These are phyloP conservation scores for Fusarium transvaalense DNA, from an alignment of 2,329 filamentous ascomycete genomes.

Conservation along the genomic window DNA sequence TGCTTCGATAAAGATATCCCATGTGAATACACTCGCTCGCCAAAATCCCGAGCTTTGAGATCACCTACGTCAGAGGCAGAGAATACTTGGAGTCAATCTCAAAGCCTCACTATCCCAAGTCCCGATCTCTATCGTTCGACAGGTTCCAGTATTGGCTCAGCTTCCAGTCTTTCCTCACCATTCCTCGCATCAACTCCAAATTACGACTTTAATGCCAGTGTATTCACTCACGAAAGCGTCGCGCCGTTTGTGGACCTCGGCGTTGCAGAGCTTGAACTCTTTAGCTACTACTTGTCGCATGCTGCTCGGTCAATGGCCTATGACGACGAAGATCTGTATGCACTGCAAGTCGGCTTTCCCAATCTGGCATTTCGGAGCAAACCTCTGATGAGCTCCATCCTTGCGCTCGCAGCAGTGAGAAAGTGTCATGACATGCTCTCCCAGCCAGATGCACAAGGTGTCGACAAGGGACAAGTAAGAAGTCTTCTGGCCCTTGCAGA, in stretches of 20 bases:
- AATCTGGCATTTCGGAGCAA: conserved; percentile 56
- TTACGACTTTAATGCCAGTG: not conserved
- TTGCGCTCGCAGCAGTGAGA: conserved; percentile 58
- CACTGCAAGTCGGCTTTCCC: conserved; percentile 57
- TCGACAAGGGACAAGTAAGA: conserved; percentile 13
- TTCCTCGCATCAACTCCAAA: conserved; percentile 11
- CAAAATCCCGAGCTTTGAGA: not conserved
- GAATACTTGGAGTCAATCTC: not conserved
- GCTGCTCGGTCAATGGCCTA: conserved; percentile 55
- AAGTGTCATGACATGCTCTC: conserved; percentile 54
- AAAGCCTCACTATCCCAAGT: conserved; percentile 1
- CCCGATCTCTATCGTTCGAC: not conserved
- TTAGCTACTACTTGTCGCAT: conserved; percentile 58
- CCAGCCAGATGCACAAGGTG: not conserved
- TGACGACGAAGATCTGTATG: conserved; percentile 55
- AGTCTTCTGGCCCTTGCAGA: conserved; percentile 51
- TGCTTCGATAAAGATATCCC: conserved; percentile 24
- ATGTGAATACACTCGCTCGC: conserved; percentile 27
- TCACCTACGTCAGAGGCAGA: not conserved
- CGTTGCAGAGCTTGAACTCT: conserved; percentile 53
- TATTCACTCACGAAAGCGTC: not conserved
- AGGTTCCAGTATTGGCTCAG: not conserved
- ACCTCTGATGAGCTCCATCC: conserved; percentile 57
- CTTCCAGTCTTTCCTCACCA: conserved; percentile 13
- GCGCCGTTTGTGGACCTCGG: conserved; percentile 21